A percentile compares a stretch with the other conserved stretches of the same genome.
These are phyloP conservation scores for Dichotomocladium elegans DNA, from an alignment of 371 early-diverging fungal species.

Conservation along the genomic window DNA sequence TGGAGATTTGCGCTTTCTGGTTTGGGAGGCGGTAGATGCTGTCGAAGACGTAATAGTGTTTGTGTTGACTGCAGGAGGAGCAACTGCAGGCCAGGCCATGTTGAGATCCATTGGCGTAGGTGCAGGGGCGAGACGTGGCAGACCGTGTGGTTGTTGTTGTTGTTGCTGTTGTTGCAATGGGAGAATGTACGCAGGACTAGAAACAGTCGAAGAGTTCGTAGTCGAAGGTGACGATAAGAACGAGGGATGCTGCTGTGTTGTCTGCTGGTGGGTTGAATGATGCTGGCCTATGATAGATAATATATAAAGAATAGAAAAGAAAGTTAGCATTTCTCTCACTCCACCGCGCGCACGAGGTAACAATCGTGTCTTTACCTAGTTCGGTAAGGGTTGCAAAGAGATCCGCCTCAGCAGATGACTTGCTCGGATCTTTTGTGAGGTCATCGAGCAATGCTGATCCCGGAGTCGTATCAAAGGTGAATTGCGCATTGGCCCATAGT, in stretches of 20 bases:
- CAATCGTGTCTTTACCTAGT: constrained; percentile 1
- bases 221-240: too few relatives aligned
- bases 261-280: neutral
- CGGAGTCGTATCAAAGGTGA: constrained; percentile 59
- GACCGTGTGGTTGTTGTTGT: constrained; percentile 1
- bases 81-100: neutral
- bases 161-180: constrained; percentile 12
- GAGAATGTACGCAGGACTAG: neutral
- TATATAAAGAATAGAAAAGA: neutral
- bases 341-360: neutral
- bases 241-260: neutral
- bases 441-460: constrained; percentile 36
- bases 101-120: constrained; percentile 4
- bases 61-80: constrained; percentile 1
- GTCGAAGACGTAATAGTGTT: neutral
- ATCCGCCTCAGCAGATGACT: constrained; percentile 7
- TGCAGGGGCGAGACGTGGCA: constrained; percentile 40
- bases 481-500: constrained; percentile 73
- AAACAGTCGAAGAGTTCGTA: too few relatives aligned
- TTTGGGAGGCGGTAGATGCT: neutral
- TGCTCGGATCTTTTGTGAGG: constrained; percentile 3
- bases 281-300: neutral
- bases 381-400: constrained; percentile 8
- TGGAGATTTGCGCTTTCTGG: constrained; percentile 5
- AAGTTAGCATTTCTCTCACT: neutral